Evolutionary conservation across 495 filamentous ascomycete genomes (phyloP), one percentile per base, ranked within the genome.

Genomic region (Neurospora sp.): DNA sequence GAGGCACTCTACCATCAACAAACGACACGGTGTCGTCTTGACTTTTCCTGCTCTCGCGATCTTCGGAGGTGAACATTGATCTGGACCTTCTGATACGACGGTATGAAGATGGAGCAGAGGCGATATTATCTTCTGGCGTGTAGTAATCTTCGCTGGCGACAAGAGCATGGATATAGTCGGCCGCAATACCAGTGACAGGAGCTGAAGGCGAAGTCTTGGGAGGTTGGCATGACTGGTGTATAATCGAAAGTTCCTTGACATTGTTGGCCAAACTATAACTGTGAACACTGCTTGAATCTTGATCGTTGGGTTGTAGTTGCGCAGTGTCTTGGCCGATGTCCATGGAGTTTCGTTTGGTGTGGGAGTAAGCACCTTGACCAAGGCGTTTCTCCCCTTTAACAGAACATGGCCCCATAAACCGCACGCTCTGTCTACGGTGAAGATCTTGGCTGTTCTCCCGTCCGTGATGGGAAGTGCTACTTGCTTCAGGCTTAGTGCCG

Each of bases 21-120:
- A 70, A 70, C 5, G 59, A 70, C 17, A n/a, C 10, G 8, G 73
- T 48, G n/a, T 69, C 68, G 2, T 74, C 74, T 1, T 75, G 73
- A 38, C 70, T 71, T 17, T 39, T 69, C 22, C 72, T 71, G 27
- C 70, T 70, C 3, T 73, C 77, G 7, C 81, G 77, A 41, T 83
- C 79, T 41, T 84, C 86, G 48, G 84, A 82, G 14, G 87, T 84
- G 75, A 92, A 89, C 88, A 93, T 88, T 0, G 92, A 94, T 76
- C 86, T 90, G 16, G 93, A 87, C 76, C 90, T 92, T 69, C 89
- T 90, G 69, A 94, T 82, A 69, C 86, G 90, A n/a, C 89, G 87
- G 74, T 90, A 94, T 1, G 92, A 94, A 3, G 92, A 94, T 22
- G 91, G 90, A 17, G 84, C 83, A 10, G 90, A 91, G 6, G 86